These are phyloP conservation scores for Moesziomyces sp. DNA, from an alignment of 1,284 basidiomycete genomes.

Conservation along the genomic window DNA sequence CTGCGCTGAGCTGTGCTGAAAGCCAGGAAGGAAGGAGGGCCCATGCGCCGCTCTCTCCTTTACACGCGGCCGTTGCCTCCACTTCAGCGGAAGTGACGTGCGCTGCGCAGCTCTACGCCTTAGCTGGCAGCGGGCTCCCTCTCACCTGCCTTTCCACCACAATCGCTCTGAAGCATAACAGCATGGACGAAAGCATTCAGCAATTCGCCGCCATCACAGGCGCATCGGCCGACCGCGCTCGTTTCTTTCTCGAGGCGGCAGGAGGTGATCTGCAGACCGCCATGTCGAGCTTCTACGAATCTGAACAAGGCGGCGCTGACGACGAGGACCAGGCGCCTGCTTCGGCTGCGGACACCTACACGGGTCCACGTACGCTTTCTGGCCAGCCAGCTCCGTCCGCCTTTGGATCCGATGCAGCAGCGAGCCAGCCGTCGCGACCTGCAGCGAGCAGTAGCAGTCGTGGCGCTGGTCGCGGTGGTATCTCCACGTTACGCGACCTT, in stretches of 20 bases:
- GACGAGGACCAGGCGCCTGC: conserved; percentile 7
- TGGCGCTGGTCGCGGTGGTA: conserved; percentile 50
- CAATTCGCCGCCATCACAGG: conserved; percentile 67
- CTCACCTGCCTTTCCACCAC: conserved; percentile 1
- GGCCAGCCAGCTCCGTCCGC: conserved; percentile 62
- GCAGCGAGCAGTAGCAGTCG: conserved; percentile 16
- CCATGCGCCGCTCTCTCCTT: conserved; percentile 2
- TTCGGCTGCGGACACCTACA: conserved; percentile 23
- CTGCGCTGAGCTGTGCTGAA: no score
- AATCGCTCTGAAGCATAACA: not conserved
- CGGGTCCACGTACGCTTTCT: conserved; percentile 67
- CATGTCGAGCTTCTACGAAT: conserved; percentile 68
- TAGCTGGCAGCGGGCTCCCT: not conserved
- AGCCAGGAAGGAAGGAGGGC: not conserved
- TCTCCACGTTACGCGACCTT: conserved; percentile 68
- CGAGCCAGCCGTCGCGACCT: conserved; percentile 15
- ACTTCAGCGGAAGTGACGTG: not conserved
- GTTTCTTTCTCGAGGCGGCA: conserved; percentile 67
- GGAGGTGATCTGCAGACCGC: conserved; percentile 68
- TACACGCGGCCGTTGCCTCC: not conserved
- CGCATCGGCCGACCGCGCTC: conserved; percentile 63
- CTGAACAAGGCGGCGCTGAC: conserved; percentile 17
- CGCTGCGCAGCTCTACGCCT: not conserved
- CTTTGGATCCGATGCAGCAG: conserved; percentile 17
- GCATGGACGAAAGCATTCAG: conserved; percentile 58